phyloP scores from a whole-genome alignment of 1,139 yeast species.

The Hyphopichia wangnamkhiaoensis region DNA sequence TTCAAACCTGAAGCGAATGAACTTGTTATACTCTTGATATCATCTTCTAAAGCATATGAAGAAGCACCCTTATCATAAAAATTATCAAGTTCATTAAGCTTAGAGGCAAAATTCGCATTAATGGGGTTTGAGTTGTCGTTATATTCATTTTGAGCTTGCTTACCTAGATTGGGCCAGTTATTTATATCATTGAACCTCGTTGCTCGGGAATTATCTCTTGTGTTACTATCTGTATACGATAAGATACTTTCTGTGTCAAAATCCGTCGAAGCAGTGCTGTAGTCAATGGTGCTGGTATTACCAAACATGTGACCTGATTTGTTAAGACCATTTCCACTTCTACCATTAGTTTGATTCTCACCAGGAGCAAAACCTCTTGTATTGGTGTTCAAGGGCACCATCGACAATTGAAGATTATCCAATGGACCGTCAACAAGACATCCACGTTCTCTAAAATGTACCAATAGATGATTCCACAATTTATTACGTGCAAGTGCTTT shows the following conservation, averaged over 20 bases:
- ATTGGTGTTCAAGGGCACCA: slow-evolving; percentile 51
- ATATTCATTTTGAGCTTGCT: slow-evolving; percentile 12
- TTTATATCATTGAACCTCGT: neutral
- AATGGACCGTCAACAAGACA: slow-evolving; percentile 92
- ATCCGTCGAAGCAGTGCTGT: slow-evolving; percentile 18
- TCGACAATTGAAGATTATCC: slow-evolving; percentile 73
- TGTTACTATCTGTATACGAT: slow-evolving; percentile 32
- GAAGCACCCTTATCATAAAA: slow-evolving; percentile 12
- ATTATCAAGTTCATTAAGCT: slow-evolving; percentile 32
- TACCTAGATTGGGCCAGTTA: slow-evolving; percentile 41
- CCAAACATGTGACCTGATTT: neutral
- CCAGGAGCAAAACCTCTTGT: slow-evolving; percentile 1
- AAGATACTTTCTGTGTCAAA: slow-evolving; percentile 52
- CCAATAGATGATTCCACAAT: slow-evolving; percentile 77
- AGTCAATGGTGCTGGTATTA: neutral
- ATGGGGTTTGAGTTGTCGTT: slow-evolving; percentile 22
- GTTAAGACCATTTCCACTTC: neutral
- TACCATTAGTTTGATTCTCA: slow-evolving; percentile 4
- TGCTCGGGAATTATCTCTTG: too few species aligned
- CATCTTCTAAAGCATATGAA: too few species aligned
- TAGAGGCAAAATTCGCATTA: slow-evolving; percentile 45
- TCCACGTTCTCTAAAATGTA: slow-evolving; percentile 81
- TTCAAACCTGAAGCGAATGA: slow-evolving; percentile 48
- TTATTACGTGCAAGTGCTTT: slow-evolving; percentile 68
- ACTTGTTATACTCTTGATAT: slow-evolving; percentile 46